Evolutionary conservation across 2,329 filamentous ascomycete species (phyloP).

Genomic region (Neonectria punicea): DNA sequence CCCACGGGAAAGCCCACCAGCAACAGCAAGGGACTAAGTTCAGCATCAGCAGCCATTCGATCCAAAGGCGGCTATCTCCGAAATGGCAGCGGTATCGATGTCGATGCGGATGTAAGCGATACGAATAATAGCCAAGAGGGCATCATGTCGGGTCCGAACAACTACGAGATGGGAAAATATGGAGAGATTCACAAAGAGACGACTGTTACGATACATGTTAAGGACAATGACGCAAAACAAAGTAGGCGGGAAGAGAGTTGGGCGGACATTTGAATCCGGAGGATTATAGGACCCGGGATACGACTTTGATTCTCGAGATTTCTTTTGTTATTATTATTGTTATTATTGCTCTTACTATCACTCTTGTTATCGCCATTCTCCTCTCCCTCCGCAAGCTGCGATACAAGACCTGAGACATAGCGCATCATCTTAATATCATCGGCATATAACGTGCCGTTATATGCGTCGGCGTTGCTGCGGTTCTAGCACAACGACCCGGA

Average conservation of each 20-base stretch:
- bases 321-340: too few relatives aligned
- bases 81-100: slow-evolving; percentile 15
- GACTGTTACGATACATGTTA: slow-evolving; percentile 14
- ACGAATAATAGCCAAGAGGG: slow-evolving; percentile 9
- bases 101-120: slow-evolving; percentile 5
- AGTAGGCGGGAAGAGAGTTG: slow-evolving; percentile 8
- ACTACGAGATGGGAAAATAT: slow-evolving; percentile 12
- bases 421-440: neutral
- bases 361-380: neutral
- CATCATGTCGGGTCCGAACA: neutral
- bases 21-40: slow-evolving; percentile 9
- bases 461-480: neutral
- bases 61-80: slow-evolving; percentile 8
- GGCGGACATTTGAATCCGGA: slow-evolving; percentile 2
- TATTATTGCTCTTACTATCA: neutral
- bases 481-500: neutral
- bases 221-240: neutral
- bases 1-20: slow-evolving; percentile 5
- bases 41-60: slow-evolving; percentile 12
- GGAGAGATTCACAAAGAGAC: slow-evolving; percentile 14
- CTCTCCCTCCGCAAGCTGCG: neutral
- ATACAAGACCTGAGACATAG: neutral
- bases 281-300: neutral
- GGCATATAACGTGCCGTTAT: neutral
- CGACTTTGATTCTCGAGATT: neutral